Conservation (phyloP, 257 asterid genomes). For the Leonotis leonurus region DNA sequence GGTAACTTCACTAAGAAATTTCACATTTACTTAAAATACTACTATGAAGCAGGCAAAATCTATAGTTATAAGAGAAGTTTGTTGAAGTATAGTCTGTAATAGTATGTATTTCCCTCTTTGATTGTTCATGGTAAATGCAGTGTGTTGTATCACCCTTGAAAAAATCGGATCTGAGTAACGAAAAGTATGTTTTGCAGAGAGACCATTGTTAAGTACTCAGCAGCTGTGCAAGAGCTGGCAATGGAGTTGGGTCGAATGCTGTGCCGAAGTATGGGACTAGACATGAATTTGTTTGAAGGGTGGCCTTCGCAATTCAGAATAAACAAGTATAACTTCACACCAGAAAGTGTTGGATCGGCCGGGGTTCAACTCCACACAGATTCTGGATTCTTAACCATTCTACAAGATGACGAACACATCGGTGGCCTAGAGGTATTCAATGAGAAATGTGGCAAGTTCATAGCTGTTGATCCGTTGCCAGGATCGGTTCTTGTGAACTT, state of each 20-base stretch:
- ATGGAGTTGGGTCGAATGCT: slow-evolving; percentile 31
- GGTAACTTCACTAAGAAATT: too few species aligned
- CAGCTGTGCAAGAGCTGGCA: slow-evolving; percentile 27
- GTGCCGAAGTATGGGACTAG: slow-evolving; percentile 28
- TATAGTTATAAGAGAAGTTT: neutral
- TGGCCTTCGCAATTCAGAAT: slow-evolving; percentile 39
- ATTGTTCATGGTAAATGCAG: neutral
- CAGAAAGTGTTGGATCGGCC: slow-evolving; percentile 28
- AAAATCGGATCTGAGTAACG: neutral
- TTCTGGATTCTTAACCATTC: slow-evolving; percentile 40
- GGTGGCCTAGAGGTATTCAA: slow-evolving; percentile 38
- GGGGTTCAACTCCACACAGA: slow-evolving; percentile 45
- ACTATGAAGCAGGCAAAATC: too few species aligned
- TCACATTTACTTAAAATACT: too few species aligned
- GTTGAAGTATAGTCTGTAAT: neutral
- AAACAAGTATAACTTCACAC: slow-evolving; percentile 35
- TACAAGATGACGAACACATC: slow-evolving; percentile 46
- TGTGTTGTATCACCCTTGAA: neutral
- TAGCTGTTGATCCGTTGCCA: slow-evolving; percentile 28
- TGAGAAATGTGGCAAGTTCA: slow-evolving; percentile 21
- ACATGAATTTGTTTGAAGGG: slow-evolving; percentile 21
- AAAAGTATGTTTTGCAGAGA: slow-evolving; percentile 23
- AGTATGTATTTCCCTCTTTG: neutral
- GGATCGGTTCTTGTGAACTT: slow-evolving; percentile 24
- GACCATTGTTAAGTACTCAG: slow-evolving; percentile 32